Percentiles rank a stretch among this genome's conserved stretches.
Evolutionary conservation across 176 grass and related monocot genomes (phyloP).

Genomic region (Otatea glauca): DNA sequence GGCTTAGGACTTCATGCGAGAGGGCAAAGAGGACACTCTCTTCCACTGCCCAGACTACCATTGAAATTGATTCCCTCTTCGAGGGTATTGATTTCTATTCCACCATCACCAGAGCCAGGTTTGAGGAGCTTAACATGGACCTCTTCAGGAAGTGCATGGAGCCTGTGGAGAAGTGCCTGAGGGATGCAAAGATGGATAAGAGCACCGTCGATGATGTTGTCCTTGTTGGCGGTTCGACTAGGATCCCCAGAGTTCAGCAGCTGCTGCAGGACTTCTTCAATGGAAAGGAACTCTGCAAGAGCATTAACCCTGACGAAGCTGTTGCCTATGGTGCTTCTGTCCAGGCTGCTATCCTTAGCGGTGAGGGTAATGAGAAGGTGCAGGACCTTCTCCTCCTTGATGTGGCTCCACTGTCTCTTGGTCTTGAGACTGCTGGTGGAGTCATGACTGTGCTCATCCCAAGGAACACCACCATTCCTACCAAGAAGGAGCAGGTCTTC

Average conservation of each 20-base stretch:
- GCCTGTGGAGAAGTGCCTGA: constrained; percentile 61
- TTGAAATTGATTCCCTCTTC: constrained; percentile 53
- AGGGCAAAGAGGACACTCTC: constrained; percentile 64
- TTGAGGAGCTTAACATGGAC: constrained; percentile 66
- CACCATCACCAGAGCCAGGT: constrained; percentile 58
- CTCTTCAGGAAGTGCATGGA: constrained; percentile 66
- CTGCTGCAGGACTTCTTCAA: constrained; percentile 61
- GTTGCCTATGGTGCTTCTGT: constrained; percentile 62
- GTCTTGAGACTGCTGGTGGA: constrained; percentile 63
- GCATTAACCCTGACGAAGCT: constrained; percentile 68
- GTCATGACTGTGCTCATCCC: constrained; percentile 65
- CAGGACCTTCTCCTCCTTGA: constrained; percentile 65
- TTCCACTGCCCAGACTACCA: constrained; percentile 57
- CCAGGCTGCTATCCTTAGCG: constrained; percentile 61
- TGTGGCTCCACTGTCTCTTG: constrained; percentile 60
- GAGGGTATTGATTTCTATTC: constrained; percentile 65
- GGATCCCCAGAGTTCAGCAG: constrained; percentile 56
- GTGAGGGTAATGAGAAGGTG: constrained; percentile 64
- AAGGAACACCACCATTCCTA: constrained; percentile 64
- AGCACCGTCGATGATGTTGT: constrained; percentile 60
- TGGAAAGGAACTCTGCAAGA: constrained; percentile 66
- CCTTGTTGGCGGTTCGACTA: constrained; percentile 57
- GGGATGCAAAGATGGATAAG: constrained; percentile 65
- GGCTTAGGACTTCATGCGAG: constrained; percentile 59
- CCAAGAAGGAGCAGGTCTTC: constrained; percentile 68